These are phyloP conservation scores for Handroanthus guayacan DNA, from an alignment of 257 asterid genomes.

Conservation along the genomic window DNA sequence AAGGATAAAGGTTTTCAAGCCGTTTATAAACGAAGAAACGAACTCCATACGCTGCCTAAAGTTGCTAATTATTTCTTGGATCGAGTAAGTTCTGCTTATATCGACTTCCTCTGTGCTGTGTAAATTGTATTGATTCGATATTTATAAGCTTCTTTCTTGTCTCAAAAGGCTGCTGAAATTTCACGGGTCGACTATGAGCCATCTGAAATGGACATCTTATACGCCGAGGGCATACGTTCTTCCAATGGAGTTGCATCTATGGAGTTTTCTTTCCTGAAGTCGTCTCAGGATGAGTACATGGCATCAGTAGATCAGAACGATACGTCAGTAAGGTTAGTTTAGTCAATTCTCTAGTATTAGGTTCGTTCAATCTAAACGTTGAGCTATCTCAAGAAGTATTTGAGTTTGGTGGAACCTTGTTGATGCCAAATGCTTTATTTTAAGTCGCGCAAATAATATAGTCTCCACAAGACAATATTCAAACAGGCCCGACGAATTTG, in stretches of 20 bases:
- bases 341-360: conserved; percentile 28
- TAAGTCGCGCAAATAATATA: too few species aligned
- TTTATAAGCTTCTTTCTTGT: conserved; percentile 31
- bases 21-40: conserved; percentile 73
- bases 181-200: conserved; percentile 81
- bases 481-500: too few species aligned
- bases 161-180: conserved; percentile 76
- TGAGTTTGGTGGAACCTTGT: background rate
- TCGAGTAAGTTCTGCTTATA: conserved; percentile 52
- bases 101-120: background rate
- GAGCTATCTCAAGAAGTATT: background rate
- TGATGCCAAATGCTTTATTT: too few species aligned
- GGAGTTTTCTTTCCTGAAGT: conserved; percentile 70
- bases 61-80: conserved; percentile 86
- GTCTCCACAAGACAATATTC: too few species aligned
- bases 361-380: background rate
- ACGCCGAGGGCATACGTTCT: conserved; percentile 78
- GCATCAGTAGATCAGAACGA: conserved; percentile 64
- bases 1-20: conserved; percentile 79
- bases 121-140: conserved; percentile 15
- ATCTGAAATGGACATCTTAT: conserved; percentile 82
- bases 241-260: conserved; percentile 82
- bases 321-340: conserved; percentile 52
- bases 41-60: conserved; percentile 67
- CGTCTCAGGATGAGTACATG: conserved; percentile 68